Evolutionary conservation across 2,329 filamentous ascomycete genomes (phyloP).

Genomic region (Graphilbum sp.): DNA sequence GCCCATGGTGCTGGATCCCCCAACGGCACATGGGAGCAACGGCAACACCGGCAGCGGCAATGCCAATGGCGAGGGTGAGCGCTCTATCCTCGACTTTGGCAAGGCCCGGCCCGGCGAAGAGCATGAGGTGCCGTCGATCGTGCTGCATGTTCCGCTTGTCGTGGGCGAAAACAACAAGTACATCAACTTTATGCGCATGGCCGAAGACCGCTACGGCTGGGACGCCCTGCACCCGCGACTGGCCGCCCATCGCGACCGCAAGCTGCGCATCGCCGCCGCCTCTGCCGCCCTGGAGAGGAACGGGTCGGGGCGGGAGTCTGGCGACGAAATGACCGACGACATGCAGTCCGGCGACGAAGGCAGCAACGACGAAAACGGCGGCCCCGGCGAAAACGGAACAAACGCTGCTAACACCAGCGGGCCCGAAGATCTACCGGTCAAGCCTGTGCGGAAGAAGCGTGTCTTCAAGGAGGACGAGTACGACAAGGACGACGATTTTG

Average conservation of each 20-base stretch:
- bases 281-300: slow-evolving; percentile 70
- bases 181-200: slow-evolving; percentile 87
- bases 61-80: slow-evolving; percentile 17
- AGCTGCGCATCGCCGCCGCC: slow-evolving; percentile 75
- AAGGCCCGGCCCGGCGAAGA: slow-evolving; percentile 43
- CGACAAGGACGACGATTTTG: slow-evolving; percentile 68
- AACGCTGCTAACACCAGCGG: slow-evolving; percentile 26
- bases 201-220: slow-evolving; percentile 87
- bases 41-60: slow-evolving; percentile 7
- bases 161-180: slow-evolving; percentile 75
- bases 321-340: slow-evolving; percentile 75
- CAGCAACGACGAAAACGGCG: slow-evolving; percentile 75
- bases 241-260: slow-evolving; percentile 73
- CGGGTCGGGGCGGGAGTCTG: slow-evolving; percentile 49
- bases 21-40: slow-evolving; percentile 6
- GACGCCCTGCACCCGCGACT: slow-evolving; percentile 83
- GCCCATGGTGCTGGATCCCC: slow-evolving; percentile 13
- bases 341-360: slow-evolving; percentile 52
- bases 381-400: slow-evolving; percentile 27
- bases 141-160: slow-evolving; percentile 60
- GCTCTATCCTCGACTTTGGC: slow-evolving; percentile 46
- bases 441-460: slow-evolving; percentile 59
- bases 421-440: slow-evolving; percentile 41
- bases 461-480: slow-evolving; percentile 71
- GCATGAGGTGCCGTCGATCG: slow-evolving; percentile 54